Evolutionary conservation across 2,329 filamentous ascomycete species (phyloP).

Genomic region (Fusarium sp.): DNA sequence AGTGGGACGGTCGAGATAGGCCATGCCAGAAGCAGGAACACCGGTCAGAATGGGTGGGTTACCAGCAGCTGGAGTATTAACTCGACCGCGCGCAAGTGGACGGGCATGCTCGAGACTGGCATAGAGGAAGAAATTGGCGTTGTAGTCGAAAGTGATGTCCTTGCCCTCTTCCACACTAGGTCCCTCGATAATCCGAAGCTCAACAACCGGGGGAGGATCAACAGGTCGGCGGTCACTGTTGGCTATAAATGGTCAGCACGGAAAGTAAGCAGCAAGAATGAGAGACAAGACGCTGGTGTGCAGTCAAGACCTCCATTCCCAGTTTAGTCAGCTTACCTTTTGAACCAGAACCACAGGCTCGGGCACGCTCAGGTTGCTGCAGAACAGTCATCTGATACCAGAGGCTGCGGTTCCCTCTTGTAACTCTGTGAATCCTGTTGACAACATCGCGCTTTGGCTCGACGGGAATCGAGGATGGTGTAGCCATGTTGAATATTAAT

Average conservation of each 20-base stretch:
- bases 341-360: slow-evolving; percentile 93
- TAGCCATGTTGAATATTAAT: slow-evolving; percentile 45
- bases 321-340: slow-evolving; percentile 73
- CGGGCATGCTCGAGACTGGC: slow-evolving; percentile 89
- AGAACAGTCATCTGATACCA: slow-evolving; percentile 87
- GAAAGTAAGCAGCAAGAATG: background rate
- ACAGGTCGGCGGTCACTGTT: slow-evolving; percentile 83
- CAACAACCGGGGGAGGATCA: slow-evolving; percentile 93
- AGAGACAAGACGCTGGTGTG: background rate
- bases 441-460: slow-evolving; percentile 48
- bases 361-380: slow-evolving; percentile 92
- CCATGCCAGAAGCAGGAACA: slow-evolving; percentile 94
- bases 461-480: slow-evolving; percentile 43
- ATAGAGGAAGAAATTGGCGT: slow-evolving; percentile 97
- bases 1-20: slow-evolving; percentile 87
- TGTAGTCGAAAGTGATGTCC: slow-evolving; percentile 89
- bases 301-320: background rate
- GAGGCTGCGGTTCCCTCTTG: slow-evolving; percentile 78
- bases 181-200: slow-evolving; percentile 85
- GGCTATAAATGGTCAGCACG: slow-evolving; percentile 43
- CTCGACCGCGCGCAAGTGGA: slow-evolving; percentile 81
- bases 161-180: slow-evolving; percentile 66
- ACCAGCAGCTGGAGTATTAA: slow-evolving; percentile 71
- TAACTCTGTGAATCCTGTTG: slow-evolving; percentile 62
- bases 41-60: slow-evolving; percentile 89